Base-by-base conservation (phyloP, 345 rosid species). In the Clarkia xantiana region DNA sequence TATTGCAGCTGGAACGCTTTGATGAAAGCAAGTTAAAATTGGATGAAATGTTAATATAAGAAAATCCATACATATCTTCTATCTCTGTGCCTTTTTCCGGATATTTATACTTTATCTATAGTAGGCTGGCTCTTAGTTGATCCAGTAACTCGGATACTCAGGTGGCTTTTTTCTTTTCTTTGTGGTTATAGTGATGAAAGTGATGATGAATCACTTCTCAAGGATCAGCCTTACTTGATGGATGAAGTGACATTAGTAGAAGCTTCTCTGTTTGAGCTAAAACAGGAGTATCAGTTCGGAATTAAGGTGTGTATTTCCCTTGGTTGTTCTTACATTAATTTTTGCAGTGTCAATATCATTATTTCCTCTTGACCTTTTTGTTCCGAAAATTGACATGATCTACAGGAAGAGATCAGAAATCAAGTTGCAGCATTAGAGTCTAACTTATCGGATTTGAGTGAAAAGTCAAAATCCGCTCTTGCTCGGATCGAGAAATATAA, bases 401-500 rank as follows among this genome's bases (percentile, higher is more conserved):
- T 45, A 56, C 82, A 86, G 96, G 96, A 86, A 23, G 94, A 80
- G 46, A 76, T 91, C 60, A 79, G 93, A 74, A 76, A 62, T 58
- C 71, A 65, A 64, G 66, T 81, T 47, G 75, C 80, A 14, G 64
- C 63, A 41, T 55, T 91, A 42, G 93, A 84, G 75, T 54, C 56
- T 6, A 81, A 76, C 59, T 49, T 91, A 56, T 54, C 66, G 67
- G 59, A 57, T 41, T 78, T 70, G 65, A 67, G 48, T 45, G 77
- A 84, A 57, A 74, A 74, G 38, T 73, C 68, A 45, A 67, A 49
- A 55, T 64, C 71, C 51, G 96, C 85, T 50, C 62, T 65, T 48
- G 63, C 60, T 34, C 76, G 65, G 22, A 73, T 91, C 49, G 84
- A 68, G 56, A 81, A 73, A 70, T 78, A 81, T 63, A 61, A 60